Evolutionary conservation across 2,329 filamentous ascomycete species (phyloP).

Genomic region (Phoma sp.): DNA sequence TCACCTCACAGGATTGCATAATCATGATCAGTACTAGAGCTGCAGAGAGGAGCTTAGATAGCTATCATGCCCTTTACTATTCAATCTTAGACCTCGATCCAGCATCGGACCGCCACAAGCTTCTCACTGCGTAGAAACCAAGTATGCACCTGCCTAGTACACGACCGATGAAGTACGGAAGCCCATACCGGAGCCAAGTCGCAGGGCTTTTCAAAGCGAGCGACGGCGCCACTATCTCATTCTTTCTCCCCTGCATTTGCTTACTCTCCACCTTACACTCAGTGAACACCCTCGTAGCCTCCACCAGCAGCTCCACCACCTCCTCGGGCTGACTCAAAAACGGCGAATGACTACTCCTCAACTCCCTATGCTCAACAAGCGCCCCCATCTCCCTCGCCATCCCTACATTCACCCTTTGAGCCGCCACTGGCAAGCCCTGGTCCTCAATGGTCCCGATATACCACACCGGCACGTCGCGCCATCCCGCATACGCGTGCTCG

Average conservation of each 20-base stretch:
- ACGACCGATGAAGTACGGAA: background rate
- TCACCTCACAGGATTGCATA: too few species aligned
- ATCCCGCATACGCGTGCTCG: constrained; percentile 54
- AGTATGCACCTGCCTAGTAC: background rate
- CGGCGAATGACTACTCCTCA: constrained; percentile 57
- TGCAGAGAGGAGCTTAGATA: too few species aligned
- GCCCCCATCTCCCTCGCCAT: constrained; percentile 49
- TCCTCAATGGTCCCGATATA: background rate
- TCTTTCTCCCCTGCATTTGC: background rate
- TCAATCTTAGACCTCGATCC: too few species aligned
- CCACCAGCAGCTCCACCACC: constrained; percentile 31
- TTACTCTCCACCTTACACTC: too few species aligned
- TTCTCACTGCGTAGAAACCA: background rate
- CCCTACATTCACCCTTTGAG: constrained; percentile 33
- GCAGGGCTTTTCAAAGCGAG: background rate
- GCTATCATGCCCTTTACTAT: too few species aligned
- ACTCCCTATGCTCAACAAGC: constrained; percentile 48
- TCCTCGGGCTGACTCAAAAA: constrained; percentile 56
- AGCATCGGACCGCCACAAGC: background rate
- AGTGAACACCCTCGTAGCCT: background rate
- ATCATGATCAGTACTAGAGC: too few species aligned
- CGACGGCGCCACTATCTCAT: background rate
- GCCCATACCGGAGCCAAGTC: background rate
- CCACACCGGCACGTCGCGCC: constrained; percentile 39
- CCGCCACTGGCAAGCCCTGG: background rate